Percentiles rank a stretch among this genome's conserved stretches.
These are phyloP conservation scores for Fusarium sarcochroum DNA, from an alignment of 2,329 filamentous ascomycete species.

Conservation along the genomic window DNA sequence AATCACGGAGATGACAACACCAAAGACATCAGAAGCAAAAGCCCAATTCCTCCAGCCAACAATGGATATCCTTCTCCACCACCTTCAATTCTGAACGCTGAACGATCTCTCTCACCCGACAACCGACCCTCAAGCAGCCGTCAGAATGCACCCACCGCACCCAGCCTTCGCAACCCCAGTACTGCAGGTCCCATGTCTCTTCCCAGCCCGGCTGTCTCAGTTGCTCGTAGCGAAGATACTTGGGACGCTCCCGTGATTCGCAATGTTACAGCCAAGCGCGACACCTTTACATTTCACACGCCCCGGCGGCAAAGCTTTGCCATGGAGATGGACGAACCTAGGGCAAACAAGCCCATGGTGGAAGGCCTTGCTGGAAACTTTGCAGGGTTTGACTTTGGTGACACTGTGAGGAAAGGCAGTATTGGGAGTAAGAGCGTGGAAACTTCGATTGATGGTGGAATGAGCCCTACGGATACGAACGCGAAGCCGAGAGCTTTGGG, in stretches of 20 bases:
- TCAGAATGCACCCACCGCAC: constrained; percentile 41
- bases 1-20: constrained; percentile 42
- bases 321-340: constrained; percentile 60
- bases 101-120: constrained; percentile 47
- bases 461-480: constrained; percentile 39
- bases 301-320: constrained; percentile 64
- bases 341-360: constrained; percentile 38
- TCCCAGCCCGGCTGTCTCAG: constrained; percentile 60
- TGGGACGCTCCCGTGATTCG: constrained; percentile 60
- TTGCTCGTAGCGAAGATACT: constrained; percentile 58
- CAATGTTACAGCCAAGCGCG: constrained; percentile 64
- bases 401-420: constrained; percentile 46
- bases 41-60: constrained; percentile 12
- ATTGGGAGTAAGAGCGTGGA: constrained; percentile 35
- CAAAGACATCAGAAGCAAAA: constrained; percentile 26
- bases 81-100: constrained; percentile 53
- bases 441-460: constrained; percentile 29
- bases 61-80: constrained; percentile 57
- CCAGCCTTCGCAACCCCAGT: constrained; percentile 48
- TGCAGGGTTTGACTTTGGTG: constrained; percentile 57
- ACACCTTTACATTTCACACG: constrained; percentile 63
- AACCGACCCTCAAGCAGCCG: constrained; percentile 37
- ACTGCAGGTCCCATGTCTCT: constrained; percentile 52
- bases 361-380: constrained; percentile 58
- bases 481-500: constrained; percentile 34